A percentile compares a stretch with the other conserved stretches of the same genome.
phyloP scores from a whole-genome alignment of 2,329 filamentous ascomycete genomes.

The Aspergillus clavatus region DNA sequence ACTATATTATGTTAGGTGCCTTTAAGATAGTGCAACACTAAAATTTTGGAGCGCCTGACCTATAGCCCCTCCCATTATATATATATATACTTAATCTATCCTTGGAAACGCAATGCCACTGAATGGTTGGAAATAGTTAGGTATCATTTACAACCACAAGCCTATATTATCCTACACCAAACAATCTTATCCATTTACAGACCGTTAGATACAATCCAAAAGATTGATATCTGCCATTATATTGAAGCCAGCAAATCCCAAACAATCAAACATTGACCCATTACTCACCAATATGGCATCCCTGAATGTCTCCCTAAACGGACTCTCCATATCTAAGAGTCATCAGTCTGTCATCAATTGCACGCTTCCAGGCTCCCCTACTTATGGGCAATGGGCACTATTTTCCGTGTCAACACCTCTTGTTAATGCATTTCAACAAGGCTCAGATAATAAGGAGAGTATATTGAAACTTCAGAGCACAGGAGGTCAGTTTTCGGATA shows the following conservation, averaged over 20 bases:
- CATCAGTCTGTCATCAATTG: slow-evolving; percentile 65
- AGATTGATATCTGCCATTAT: too few species aligned
- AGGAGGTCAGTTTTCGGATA: slow-evolving; percentile 58
- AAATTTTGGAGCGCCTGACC: too few species aligned
- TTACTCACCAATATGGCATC: slow-evolving; percentile 59
- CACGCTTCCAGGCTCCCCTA: slow-evolving; percentile 63
- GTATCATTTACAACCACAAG: too few species aligned
- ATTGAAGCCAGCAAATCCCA: neutral
- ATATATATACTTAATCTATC: too few species aligned
- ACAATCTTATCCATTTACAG: too few species aligned
- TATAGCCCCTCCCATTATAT: too few species aligned
- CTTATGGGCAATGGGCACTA: slow-evolving; percentile 87
- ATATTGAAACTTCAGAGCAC: slow-evolving; percentile 90
- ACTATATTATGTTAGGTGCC: too few species aligned
- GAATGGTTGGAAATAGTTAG: too few species aligned
- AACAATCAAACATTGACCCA: neutral
- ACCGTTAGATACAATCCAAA: neutral
- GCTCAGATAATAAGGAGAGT: slow-evolving; percentile 81
- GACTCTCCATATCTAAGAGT: slow-evolving; percentile 73
- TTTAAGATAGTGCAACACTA: too few species aligned
- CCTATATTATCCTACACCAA: too few species aligned
- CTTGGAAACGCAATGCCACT: too few species aligned
- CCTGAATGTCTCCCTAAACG: slow-evolving; percentile 73
- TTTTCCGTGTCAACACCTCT: slow-evolving; percentile 91
- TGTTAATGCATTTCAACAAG: slow-evolving; percentile 82